Conservation (phyloP, 345 rosid species). For the Hevea brasiliensis region DNA sequence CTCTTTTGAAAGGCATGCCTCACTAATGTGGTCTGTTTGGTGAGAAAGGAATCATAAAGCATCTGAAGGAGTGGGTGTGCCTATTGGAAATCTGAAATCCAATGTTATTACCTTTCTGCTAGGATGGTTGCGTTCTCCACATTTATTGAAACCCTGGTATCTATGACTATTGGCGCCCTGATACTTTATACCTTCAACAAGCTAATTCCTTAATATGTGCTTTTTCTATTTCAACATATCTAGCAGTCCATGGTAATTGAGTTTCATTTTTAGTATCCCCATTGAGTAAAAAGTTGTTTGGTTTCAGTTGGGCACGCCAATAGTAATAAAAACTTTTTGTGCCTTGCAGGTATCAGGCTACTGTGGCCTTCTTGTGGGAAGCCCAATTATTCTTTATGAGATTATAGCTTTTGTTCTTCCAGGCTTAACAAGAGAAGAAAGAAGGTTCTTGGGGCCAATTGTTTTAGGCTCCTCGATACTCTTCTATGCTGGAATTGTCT, state of each 20-base stretch:
- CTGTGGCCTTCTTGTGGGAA: constrained; percentile 90
- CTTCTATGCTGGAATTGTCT: constrained; percentile 77
- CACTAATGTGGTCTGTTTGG: neutral
- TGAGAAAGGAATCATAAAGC: constrained; percentile 4
- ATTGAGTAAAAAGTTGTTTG: neutral
- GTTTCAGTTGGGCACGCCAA: constrained; percentile 10
- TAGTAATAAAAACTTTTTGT: neutral
- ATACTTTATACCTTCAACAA: neutral
- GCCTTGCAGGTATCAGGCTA: constrained; percentile 87
- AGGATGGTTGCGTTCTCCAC: neutral
- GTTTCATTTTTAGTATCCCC: neutral
- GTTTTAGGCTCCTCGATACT: constrained; percentile 89
- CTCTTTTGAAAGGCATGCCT: neutral
- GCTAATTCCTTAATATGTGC: neutral
- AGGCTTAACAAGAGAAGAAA: constrained; percentile 84
- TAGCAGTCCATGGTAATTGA: neutral
- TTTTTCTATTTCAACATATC: neutral
- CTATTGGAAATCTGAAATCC: neutral
- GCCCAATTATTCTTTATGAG: constrained; percentile 89
- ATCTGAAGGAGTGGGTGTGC: neutral
- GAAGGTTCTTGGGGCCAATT: constrained; percentile 90
- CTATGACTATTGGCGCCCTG: neutral
- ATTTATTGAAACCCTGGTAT: neutral
- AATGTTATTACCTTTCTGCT: neutral
- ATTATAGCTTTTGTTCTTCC: constrained; percentile 96